Evolutionary conservation across 352 stramenopile genomes (phyloP), one percentile per base, ranked within the genome.

Genomic region (Phytopythium montanum): DNA sequence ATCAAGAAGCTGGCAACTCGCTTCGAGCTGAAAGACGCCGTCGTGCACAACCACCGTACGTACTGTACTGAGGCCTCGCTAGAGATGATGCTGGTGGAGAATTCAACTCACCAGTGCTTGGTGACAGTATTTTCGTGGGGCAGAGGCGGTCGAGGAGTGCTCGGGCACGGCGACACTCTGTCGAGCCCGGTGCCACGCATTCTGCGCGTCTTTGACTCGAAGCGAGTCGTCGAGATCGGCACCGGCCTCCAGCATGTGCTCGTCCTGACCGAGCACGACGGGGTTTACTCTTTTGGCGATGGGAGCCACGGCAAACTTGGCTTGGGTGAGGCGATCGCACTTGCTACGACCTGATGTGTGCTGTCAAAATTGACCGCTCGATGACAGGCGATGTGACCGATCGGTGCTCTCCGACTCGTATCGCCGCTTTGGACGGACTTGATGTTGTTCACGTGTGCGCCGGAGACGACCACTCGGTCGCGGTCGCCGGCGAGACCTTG

Each of bases 221-320:
- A 76, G 54, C 66, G 74, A 36, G 76, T 94, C 13, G 60, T 72
- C 2, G 60, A 83, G 41, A 56, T 94, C 23, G 79, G 70, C 46
- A 68, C 85, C 19, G 80, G 85, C 2, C 62, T 81, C 14, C 66
- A 83, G 16, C 82, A 92, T 41, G 75, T 90, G 25, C 65, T 92
- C 10, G 77, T 91, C 0, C 63, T 92, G 26, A 94, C 82, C 5
- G 82, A 92, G 44, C 21, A 72, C 21, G 69, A 89, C 45, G 83
- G 82, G n/a, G 61, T 90, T 0, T 92, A 80, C 54, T 67, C 79
- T 5, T 92, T 92, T 56, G 85, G 85, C 14, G 75, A 86, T 18
- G 81, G 81, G 1, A 74, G 66, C 26, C 65, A 81, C 44, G 83
- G 82, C 12, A 85, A 92, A 41, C 65, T 92, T 12, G 85, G 85